These are phyloP conservation scores for Cucumis melo DNA, from an alignment of 306 rosid species.

Conservation along the genomic window DNA sequence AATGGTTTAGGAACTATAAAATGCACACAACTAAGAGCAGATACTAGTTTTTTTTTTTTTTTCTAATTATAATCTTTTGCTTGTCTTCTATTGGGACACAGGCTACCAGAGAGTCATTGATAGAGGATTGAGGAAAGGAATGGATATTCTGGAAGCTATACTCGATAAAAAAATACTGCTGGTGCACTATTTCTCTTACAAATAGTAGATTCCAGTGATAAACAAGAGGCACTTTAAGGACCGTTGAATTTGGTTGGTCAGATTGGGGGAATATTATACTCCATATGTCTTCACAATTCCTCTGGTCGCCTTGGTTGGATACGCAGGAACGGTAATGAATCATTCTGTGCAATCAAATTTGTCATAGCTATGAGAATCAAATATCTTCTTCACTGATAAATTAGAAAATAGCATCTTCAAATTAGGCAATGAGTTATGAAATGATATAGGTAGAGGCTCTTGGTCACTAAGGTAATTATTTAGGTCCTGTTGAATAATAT, in stretches of 20 bases:
- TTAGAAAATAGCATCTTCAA: background rate
- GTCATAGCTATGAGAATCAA: background rate
- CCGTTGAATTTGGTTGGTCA: background rate
- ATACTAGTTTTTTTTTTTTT: background rate
- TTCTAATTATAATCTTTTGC: slow-evolving; percentile 8
- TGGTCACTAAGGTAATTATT: background rate
- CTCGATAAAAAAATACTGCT: background rate
- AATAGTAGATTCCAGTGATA: slow-evolving; percentile 3
- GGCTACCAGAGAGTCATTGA: slow-evolving; percentile 96
- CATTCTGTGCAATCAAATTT: background rate
- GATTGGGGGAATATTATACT: background rate
- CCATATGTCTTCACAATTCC: background rate
- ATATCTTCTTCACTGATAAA: background rate
- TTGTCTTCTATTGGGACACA: slow-evolving; percentile 20
- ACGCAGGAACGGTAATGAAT: background rate
- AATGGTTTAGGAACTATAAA: background rate
- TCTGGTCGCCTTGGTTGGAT: background rate
- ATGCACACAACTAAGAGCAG: background rate
- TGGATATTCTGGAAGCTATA: background rate
- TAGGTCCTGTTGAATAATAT: no score
- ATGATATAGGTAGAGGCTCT: background rate
- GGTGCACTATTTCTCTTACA: background rate
- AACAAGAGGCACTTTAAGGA: background rate
- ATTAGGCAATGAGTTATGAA: background rate
- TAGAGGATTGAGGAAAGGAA: slow-evolving; percentile 4